Evolutionary conservation across 441 rosid genomes (phyloP).

Genomic region (Bruguiera hainesii): DNA sequence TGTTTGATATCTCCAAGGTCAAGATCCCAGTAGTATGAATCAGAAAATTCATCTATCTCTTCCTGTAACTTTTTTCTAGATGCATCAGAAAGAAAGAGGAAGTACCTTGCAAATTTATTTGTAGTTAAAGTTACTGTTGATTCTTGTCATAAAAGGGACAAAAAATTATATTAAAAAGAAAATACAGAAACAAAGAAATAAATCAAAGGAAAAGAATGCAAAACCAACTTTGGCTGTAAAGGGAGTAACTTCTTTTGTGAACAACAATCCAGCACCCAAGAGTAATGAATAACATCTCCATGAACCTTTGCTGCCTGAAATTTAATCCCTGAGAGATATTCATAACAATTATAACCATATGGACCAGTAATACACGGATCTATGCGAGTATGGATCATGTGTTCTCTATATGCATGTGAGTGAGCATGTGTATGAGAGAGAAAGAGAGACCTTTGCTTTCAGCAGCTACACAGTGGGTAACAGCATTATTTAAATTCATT

Average conservation of each 20-base stretch:
- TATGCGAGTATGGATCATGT: neutral
- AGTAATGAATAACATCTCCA: conserved; percentile 77
- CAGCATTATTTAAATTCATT: conserved; percentile 86
- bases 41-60: conserved; percentile 87
- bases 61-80: conserved; percentile 72
- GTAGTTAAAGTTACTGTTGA: no score
- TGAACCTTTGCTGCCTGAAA: conserved; percentile 82
- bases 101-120: conserved; percentile 51
- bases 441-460: conserved; percentile 76
- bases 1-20: conserved; percentile 74
- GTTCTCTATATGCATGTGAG: neutral
- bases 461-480: conserved; percentile 91
- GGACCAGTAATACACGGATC: conserved; percentile 5
- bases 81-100: conserved; percentile 69
- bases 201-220: conserved; percentile 13
- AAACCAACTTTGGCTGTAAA: conserved; percentile 78
- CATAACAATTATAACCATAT: conserved; percentile 10
- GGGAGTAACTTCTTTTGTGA: conserved; percentile 71
- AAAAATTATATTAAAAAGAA: neutral
- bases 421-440: conserved; percentile 12
- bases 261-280: conserved; percentile 92
- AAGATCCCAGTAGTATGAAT: conserved; percentile 76
- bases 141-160: neutral
- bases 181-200: conserved; percentile 7
- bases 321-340: conserved; percentile 65